phyloP scores from a whole-genome alignment of 2,329 filamentous ascomycete species.

The Aspergillus ochraceus region DNA sequence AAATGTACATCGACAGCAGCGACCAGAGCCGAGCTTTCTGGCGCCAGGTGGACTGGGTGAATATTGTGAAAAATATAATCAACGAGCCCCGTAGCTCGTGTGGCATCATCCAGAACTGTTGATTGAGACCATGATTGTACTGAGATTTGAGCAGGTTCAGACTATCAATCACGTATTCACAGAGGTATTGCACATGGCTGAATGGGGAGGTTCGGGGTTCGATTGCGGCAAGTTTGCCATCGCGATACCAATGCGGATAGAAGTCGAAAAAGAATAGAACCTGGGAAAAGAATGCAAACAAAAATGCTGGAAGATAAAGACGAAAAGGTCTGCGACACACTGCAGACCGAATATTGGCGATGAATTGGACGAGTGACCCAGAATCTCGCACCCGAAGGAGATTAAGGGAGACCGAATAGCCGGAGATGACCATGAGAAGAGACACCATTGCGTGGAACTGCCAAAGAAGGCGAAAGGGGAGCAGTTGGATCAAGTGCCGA shows the following conservation, averaged over 20 bases:
- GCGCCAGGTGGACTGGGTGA: too few species aligned
- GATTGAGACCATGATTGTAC: too few species aligned
- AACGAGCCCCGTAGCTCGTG: too few species aligned
- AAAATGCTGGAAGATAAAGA: constrained; percentile 30
- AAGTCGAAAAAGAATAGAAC: constrained; percentile 19
- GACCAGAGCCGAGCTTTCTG: too few species aligned
- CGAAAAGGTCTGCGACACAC: constrained; percentile 32
- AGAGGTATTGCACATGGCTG: not conserved
- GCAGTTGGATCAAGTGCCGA: constrained; percentile 30
- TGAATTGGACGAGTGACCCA: not conserved
- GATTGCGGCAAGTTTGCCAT: not conserved
- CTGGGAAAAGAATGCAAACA: constrained; percentile 23
- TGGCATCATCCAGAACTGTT: too few species aligned
- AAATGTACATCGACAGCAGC: too few species aligned
- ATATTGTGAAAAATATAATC: too few species aligned
- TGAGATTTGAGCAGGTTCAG: too few species aligned
- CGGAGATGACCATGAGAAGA: constrained; percentile 59
- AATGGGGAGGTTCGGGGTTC: not conserved
- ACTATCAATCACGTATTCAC: too few species aligned
- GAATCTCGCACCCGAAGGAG: constrained; percentile 41
- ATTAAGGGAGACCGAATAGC: constrained; percentile 58
- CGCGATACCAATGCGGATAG: constrained; percentile 4
- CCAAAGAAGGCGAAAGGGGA: constrained; percentile 39
- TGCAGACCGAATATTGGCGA: constrained; percentile 7
- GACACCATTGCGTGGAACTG: constrained; percentile 47